Base-by-base conservation (phyloP, 257 asterid genomes). In the Ballota nigra region DNA sequence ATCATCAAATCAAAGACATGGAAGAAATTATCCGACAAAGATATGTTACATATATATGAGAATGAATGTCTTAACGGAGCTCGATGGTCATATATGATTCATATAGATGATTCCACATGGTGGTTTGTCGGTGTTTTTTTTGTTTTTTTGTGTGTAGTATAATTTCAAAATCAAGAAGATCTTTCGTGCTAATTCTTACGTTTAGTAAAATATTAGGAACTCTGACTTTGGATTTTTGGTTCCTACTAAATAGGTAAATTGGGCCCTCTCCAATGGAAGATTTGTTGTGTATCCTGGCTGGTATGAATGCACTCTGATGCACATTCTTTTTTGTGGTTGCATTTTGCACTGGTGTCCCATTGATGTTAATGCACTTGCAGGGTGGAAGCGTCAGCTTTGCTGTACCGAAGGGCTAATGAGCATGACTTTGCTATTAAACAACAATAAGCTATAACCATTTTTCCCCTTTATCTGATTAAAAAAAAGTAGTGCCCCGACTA, bases 351-450 rank as follows among this genome's bases (percentile, higher is more conserved):
- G 71, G 36, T 28, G 69, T 68, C 31, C 11, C 22, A 41, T 18
- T 63, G 73, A 68, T 68, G 33, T 51, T 36, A 66, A 57, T 36
- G 67, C 63, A 43, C 7, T 58, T 77, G 85, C 96, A 95, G 99
- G 99, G 95, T 95, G 83, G 98, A 95, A 81, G 97, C 99, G 29
- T 95, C 99, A 40, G 83, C 99, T 58, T 70, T 95, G 83, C 97
- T 95, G 66, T 95, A 95, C 80, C 83, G 99, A 81, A 86, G 98
- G 80, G 98, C 97, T 33, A 95, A 82, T 52, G 99, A 95, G 89
- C 86, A 80, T 41, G 99, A 95, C 69, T 95, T 89, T 84, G 84
- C 94, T 68, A 86, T 95, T 80, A 95, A 91, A 88, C 82, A 79
- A 74, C 83, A 82, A 86, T 80, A 77, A 85, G 61, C 63, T 38